phyloP scores from a whole-genome alignment of 495 filamentous ascomycete species.

The Arthonia radiata region DNA sequence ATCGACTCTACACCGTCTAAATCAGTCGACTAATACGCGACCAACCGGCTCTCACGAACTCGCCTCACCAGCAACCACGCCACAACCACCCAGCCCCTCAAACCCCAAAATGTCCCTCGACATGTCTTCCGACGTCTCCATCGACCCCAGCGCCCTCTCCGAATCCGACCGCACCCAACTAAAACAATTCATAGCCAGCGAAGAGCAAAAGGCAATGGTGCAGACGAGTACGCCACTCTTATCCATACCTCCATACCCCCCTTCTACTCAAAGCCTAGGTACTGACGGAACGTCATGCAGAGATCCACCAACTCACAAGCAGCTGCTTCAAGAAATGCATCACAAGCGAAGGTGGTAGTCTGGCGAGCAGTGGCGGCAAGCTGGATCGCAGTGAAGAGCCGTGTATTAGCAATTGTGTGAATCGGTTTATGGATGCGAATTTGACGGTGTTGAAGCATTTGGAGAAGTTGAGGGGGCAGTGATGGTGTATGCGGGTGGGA shows the following conservation, averaged over 20 bases:
- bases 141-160: slow-evolving; percentile 48
- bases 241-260: slow-evolving; percentile 1
- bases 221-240: slow-evolving; percentile 38
- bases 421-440: slow-evolving; percentile 79
- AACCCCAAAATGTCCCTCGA: too few relatives aligned
- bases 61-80: too few relatives aligned
- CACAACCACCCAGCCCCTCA: too few relatives aligned
- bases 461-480: slow-evolving; percentile 33
- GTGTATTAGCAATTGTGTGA: slow-evolving; percentile 78
- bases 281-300: slow-evolving; percentile 9
- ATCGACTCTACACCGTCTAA: too few relatives aligned
- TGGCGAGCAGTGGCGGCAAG: slow-evolving; percentile 33
- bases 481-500: too few relatives aligned
- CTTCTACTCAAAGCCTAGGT: neutral
- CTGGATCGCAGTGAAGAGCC: slow-evolving; percentile 52
- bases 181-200: slow-evolving; percentile 52
- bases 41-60: too few relatives aligned
- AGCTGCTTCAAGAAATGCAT: slow-evolving; percentile 87
- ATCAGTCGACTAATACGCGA: too few relatives aligned
- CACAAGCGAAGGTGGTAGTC: too few relatives aligned
- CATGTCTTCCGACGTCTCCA: slow-evolving; percentile 14
- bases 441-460: slow-evolving; percentile 57
- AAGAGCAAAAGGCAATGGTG: slow-evolving; percentile 55
- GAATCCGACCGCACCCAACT: slow-evolving; percentile 71
- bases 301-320: slow-evolving; percentile 62